These are phyloP conservation scores for Cryptococcus wingfieldii DNA, from an alignment of 1,284 basidiomycete species.

Conservation along the genomic window DNA sequence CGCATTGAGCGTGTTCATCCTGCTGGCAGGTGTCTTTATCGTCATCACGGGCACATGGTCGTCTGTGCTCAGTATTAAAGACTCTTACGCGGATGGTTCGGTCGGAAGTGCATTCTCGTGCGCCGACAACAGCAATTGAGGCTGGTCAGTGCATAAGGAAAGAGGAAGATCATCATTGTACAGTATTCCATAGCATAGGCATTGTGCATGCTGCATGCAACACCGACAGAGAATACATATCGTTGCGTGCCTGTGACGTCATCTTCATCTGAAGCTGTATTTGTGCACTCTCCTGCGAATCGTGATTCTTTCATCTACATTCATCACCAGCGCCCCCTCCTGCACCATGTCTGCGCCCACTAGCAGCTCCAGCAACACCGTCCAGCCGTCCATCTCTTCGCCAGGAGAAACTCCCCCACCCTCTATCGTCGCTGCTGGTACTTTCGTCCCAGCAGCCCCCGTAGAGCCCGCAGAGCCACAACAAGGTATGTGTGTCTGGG, in stretches of 20 bases:
- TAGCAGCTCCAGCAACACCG: neutral
- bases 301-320: neutral
- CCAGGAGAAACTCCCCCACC: constrained; percentile 1
- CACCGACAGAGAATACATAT: too few species aligned
- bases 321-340: neutral
- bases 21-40: constrained; percentile 40
- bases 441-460: constrained; percentile 9
- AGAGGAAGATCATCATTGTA: too few species aligned
- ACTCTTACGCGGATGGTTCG: constrained; percentile 34
- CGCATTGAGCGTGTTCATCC: constrained; percentile 28
- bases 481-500: constrained; percentile 17
- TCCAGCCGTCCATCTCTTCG: neutral
- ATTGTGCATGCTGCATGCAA: too few species aligned
- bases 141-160: neutral
- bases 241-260: too few species aligned
- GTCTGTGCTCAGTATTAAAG: constrained; percentile 39
- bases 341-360: neutral
- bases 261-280: too few species aligned
- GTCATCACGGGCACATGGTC: constrained; percentile 45
- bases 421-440: constrained; percentile 12
- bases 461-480: constrained; percentile 19
- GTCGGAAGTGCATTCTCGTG: constrained; percentile 47
- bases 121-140: constrained; percentile 26
- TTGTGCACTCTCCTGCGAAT: too few species aligned
- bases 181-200: too few species aligned